Conservation (phyloP, 768 basidiomycete genomes). For the Auricularia auricula-judae region DNA sequence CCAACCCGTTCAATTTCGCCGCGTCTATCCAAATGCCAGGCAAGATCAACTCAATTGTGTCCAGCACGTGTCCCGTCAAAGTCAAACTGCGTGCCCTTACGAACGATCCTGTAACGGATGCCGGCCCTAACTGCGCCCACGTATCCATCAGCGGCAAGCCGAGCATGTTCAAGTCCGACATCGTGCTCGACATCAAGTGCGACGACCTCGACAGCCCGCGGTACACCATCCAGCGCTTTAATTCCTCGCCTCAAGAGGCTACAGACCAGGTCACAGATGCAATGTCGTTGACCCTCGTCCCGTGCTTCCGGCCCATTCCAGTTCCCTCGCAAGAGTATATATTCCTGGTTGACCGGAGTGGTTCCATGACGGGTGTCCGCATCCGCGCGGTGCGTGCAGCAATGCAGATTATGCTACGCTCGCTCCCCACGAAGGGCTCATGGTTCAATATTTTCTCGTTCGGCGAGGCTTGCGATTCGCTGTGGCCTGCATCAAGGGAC, state of each 20-base stretch:
- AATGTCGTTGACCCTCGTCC: conserved; percentile 35
- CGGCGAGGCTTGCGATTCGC: conserved; percentile 17
- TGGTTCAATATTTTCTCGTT: conserved; percentile 52
- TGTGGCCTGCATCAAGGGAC: conserved; percentile 26
- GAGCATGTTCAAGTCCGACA: conserved; percentile 31
- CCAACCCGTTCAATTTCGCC: conserved; percentile 5
- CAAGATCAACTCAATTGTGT: conserved; percentile 9
- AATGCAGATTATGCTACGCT: conserved; percentile 31
- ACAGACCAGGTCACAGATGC: conserved; percentile 18
- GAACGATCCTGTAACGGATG: conserved; percentile 4
- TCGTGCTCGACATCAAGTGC: conserved; percentile 39
- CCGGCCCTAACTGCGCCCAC: no score
- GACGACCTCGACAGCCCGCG: conserved; percentile 40
- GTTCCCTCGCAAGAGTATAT: conserved; percentile 42
- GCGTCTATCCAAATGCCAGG: conserved; percentile 7
- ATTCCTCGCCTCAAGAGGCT: neutral
- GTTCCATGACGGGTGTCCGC: conserved; percentile 31
- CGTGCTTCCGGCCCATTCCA: conserved; percentile 34
- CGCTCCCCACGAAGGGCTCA: conserved; percentile 25
- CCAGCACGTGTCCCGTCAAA: conserved; percentile 16
- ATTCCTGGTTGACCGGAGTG: conserved; percentile 51
- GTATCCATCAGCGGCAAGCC: conserved; percentile 21
- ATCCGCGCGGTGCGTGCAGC: conserved; percentile 13
- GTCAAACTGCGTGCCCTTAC: conserved; percentile 29
- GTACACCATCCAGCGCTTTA: conserved; percentile 36